A percentile compares a stretch with the other conserved stretches of the same genome.
These are phyloP conservation scores for Neofusicoccum cordaticola DNA, from an alignment of 2,329 filamentous ascomycete genomes.

Conservation along the genomic window DNA sequence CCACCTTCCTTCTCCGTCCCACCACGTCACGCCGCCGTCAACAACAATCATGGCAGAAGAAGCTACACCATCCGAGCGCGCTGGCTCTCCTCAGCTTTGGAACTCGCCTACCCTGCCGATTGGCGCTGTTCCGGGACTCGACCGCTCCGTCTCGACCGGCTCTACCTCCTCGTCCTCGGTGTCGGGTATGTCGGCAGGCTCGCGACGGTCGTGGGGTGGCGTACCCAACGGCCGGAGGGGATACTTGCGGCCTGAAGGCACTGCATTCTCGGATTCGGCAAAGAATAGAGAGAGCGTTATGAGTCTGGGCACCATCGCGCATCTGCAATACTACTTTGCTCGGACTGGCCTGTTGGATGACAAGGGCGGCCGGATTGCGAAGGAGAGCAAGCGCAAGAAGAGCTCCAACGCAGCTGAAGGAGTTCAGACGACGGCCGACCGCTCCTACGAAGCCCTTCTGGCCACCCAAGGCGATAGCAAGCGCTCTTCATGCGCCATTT, in stretches of 20 bases:
- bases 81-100: conserved; percentile 62
- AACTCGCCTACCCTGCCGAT: conserved; percentile 62
- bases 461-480: conserved; percentile 1
- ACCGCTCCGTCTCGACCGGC: conserved; percentile 56
- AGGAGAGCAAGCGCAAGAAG: conserved; percentile 58
- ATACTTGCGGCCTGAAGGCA: conserved; percentile 83
- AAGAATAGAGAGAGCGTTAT: conserved; percentile 90
- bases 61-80: conserved; percentile 1
- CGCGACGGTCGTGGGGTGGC: conserved; percentile 44
- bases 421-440: conserved; percentile 26
- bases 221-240: conserved; percentile 61
- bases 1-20: conserved; percentile 3
- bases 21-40: background rate
- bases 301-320: conserved; percentile 92
- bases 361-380: conserved; percentile 81
- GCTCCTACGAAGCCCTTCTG: background rate
- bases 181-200: conserved; percentile 63
- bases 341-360: conserved; percentile 89
- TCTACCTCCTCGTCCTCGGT: conserved; percentile 55
- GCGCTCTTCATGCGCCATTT: conserved; percentile 1
- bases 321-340: conserved; percentile 98
- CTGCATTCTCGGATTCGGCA: conserved; percentile 86
- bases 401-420: conserved; percentile 29
- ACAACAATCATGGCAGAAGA: conserved; percentile 12
- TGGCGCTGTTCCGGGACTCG: conserved; percentile 56